phyloP scores from a whole-genome alignment of 352 stramenopile species.

The Phytophthora crassamura region DNA sequence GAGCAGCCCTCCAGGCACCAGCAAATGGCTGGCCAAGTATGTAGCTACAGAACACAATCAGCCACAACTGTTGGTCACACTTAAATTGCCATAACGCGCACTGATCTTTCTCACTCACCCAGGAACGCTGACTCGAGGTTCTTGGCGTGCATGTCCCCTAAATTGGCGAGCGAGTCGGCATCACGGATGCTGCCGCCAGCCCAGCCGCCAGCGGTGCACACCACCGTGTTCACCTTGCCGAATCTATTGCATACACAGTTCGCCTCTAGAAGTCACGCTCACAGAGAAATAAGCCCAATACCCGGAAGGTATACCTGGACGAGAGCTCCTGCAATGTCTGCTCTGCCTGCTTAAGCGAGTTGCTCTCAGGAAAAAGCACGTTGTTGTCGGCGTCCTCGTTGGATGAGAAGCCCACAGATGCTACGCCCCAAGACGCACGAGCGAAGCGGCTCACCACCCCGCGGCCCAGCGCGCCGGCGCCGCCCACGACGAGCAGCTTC shows the following conservation, averaged over 20 bases:
- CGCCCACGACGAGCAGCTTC: constrained; percentile 80
- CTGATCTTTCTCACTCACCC: constrained; percentile 35
- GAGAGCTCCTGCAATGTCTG: constrained; percentile 62
- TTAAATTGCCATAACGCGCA: background rate
- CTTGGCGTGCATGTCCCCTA: constrained; percentile 77
- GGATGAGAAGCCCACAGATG: constrained; percentile 72
- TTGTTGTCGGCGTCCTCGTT: constrained; percentile 62
- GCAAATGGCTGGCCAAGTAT: constrained; percentile 76
- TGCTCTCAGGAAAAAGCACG: constrained; percentile 56
- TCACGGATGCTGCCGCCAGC: constrained; percentile 78
- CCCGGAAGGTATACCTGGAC: constrained; percentile 24
- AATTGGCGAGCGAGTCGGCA: constrained; percentile 61
- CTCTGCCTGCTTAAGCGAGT: constrained; percentile 59
- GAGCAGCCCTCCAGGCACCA: constrained; percentile 73
- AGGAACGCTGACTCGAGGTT: constrained; percentile 85
- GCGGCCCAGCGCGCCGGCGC: constrained; percentile 75
- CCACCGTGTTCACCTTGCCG: constrained; percentile 73
- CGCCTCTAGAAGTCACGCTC: background rate
- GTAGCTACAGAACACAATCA: constrained; percentile 52
- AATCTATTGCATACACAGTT: constrained; percentile 27
- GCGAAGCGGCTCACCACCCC: constrained; percentile 69
- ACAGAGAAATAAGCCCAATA: constrained; percentile 9
- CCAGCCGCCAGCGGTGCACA: constrained; percentile 86
- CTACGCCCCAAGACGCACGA: constrained; percentile 67
- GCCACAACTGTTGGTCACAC: background rate